Evolutionary conservation across 1,284 basidiomycete genomes (phyloP).

Genomic region (Apiotrichum brassicae): DNA sequence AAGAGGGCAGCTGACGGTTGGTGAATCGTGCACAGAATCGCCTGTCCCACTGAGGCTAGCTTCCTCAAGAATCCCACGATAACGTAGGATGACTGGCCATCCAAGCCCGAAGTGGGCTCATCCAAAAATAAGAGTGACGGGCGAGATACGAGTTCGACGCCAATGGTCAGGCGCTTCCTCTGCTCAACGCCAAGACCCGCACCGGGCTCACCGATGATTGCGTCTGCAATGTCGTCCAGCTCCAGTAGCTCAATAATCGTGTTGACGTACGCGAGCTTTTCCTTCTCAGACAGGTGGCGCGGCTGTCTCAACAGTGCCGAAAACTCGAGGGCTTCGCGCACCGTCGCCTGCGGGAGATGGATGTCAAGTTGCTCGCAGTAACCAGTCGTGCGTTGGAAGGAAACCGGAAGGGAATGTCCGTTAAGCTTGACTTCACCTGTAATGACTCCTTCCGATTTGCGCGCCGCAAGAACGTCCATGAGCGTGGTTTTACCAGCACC

Average conservation of each 20-base stretch:
- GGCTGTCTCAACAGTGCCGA: slow-evolving; percentile 78
- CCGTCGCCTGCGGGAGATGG: slow-evolving; percentile 44
- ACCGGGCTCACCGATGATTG: slow-evolving; percentile 47
- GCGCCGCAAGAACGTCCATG: slow-evolving; percentile 47
- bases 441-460: slow-evolving; percentile 39
- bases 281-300: slow-evolving; percentile 53
- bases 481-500: slow-evolving; percentile 47
- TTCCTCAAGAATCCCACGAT: slow-evolving; percentile 54
- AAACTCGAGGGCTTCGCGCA: slow-evolving; percentile 73
- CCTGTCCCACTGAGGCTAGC: slow-evolving; percentile 49
- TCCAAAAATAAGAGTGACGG: slow-evolving; percentile 47
- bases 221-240: slow-evolving; percentile 49
- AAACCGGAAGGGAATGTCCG: slow-evolving; percentile 45
- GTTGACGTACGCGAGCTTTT: slow-evolving; percentile 52
- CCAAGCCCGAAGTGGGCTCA: slow-evolving; percentile 53
- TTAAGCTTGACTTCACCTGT: slow-evolving; percentile 49
- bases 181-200: slow-evolving; percentile 43
- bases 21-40: slow-evolving; percentile 52
- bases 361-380: slow-evolving; percentile 43
- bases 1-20: slow-evolving; percentile 60
- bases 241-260: slow-evolving; percentile 52
- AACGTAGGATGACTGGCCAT: slow-evolving; percentile 55
- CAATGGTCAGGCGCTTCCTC: slow-evolving; percentile 53
- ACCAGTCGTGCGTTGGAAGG: slow-evolving; percentile 51
- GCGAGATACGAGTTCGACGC: slow-evolving; percentile 44